Percentiles rank a stretch among this genome's conserved stretches.
Evolutionary conservation across 805 yeast genomes (phyloP).

Genomic region (Starmerella scarabaei): DNA sequence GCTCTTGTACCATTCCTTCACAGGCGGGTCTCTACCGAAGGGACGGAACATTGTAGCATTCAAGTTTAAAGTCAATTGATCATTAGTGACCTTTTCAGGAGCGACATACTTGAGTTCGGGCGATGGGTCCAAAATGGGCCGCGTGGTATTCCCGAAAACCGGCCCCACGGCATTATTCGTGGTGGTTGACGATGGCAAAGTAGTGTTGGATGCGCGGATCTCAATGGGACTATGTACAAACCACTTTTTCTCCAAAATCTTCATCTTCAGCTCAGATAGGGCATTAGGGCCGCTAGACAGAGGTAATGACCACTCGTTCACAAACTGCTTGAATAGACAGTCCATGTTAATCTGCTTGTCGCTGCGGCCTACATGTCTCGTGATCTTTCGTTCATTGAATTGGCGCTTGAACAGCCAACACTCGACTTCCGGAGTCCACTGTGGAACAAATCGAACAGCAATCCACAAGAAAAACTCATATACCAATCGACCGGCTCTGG

Average conservation of each 20-base stretch:
- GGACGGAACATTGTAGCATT: conserved; percentile 96
- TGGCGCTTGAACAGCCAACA: conserved; percentile 73
- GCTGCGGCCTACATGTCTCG: conserved; percentile 50
- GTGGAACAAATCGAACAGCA: conserved; percentile 58
- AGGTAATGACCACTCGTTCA: conserved; percentile 96
- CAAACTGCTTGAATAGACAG: conserved; percentile 85
- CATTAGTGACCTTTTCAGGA: conserved; percentile 44
- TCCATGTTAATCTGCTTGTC: conserved; percentile 90
- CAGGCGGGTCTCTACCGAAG: conserved; percentile 60
- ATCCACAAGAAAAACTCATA: conserved; percentile 72
- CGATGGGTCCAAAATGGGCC: conserved; percentile 72
- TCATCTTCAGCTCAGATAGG: conserved; percentile 32
- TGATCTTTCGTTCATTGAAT: conserved; percentile 43
- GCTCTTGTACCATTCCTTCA: conserved; percentile 61
- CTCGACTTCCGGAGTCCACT: conserved; percentile 74
- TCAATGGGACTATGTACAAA: conserved; percentile 93
- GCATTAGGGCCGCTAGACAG: conserved; percentile 62
- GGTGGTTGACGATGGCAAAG: conserved; percentile 20
- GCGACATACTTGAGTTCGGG: conserved; percentile 46
- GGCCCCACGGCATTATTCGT: conserved; percentile 40
- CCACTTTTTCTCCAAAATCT: conserved; percentile 52
- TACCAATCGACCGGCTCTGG: conserved; percentile 59
- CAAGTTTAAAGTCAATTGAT: conserved; percentile 70
- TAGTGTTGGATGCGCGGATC: conserved; percentile 79
- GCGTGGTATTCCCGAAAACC: conserved; percentile 65